A percentile compares a stretch with the other conserved stretches of the same genome.
phyloP scores from a whole-genome alignment of 176 grass and related monocot genomes.

The Secale cereale region DNA sequence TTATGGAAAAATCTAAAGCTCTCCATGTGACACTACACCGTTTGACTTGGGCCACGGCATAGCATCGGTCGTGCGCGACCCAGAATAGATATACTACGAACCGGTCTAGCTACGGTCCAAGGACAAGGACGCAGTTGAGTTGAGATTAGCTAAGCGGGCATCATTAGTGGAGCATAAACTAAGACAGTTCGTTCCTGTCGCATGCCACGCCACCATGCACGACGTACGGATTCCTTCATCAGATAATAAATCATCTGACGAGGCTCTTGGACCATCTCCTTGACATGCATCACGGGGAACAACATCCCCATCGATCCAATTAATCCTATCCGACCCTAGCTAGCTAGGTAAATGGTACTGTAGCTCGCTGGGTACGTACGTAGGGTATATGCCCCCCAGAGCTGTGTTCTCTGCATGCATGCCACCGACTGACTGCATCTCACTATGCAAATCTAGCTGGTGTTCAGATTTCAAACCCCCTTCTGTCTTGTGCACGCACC shows the following conservation, averaged over 20 bases:
- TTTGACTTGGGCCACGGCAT: slow-evolving; percentile 42
- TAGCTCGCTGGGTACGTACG: background rate
- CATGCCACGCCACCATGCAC: background rate
- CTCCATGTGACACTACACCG: slow-evolving; percentile 22
- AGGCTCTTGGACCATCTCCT: no score
- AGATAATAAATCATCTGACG: no score
- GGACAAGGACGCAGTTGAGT: background rate
- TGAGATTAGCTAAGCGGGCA: background rate
- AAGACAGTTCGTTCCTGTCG: no score
- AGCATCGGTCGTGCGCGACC: background rate
- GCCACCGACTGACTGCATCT: background rate
- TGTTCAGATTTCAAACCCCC: background rate
- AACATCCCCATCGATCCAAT: background rate
- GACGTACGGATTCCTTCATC: background rate
- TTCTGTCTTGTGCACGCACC: no score
- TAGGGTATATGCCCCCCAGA: background rate
- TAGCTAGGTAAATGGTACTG: background rate
- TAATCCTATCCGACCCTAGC: background rate
- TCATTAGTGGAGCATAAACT: background rate
- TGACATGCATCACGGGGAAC: background rate
- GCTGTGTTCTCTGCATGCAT: background rate
- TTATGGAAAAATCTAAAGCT: background rate
- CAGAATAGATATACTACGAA: slow-evolving; percentile 12
- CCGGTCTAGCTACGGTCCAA: background rate
- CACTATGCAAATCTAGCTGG: background rate